Conservation (phyloP, 2,329 filamentous ascomycete genomes). For the Pyrenochaeta sp. region DNA sequence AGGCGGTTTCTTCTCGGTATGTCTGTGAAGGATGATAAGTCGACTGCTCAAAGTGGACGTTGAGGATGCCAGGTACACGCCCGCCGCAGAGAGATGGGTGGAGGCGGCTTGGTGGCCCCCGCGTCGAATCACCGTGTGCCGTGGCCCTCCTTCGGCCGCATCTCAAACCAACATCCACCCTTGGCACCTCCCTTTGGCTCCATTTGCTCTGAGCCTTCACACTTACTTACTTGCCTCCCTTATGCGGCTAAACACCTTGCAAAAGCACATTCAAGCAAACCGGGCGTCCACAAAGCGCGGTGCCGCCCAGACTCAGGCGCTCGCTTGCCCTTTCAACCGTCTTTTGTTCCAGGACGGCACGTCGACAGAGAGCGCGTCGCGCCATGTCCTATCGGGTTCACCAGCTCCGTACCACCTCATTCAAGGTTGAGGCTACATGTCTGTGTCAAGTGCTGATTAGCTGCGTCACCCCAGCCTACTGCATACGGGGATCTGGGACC, state of each 20-base stretch:
- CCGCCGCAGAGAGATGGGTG: not conserved
- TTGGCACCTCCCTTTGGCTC: conserved; percentile 14
- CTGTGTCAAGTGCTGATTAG: conserved; percentile 23
- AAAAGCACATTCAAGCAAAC: conserved; percentile 17
- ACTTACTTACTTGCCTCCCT: conserved; percentile 7
- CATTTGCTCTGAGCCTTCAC: conserved; percentile 15
- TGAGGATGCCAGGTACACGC: conserved; percentile 7
- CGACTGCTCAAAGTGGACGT: conserved; percentile 3
- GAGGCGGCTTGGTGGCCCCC: not conserved
- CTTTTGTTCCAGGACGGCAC: not conserved
- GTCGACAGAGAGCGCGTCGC: not conserved
- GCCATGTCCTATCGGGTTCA: conserved; percentile 9
- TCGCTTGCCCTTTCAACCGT: conserved; percentile 6
- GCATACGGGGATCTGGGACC: conserved; percentile 24
- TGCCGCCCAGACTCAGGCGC: conserved; percentile 17
- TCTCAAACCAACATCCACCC: conserved; percentile 24
- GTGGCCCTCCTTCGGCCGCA: conserved; percentile 7
- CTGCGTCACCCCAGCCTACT: conserved; percentile 28
- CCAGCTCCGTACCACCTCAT: conserved; percentile 7
- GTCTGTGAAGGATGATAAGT: conserved; percentile 4
- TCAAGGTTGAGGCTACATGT: conserved; percentile 10
- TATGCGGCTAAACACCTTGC: conserved; percentile 14
- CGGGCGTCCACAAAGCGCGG: conserved; percentile 13
- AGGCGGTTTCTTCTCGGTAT: not conserved
- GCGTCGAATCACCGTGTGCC: conserved; percentile 12